Evolutionary conservation across 495 filamentous ascomycete genomes (phyloP).

Genomic region (Aspergillus asperescens): DNA sequence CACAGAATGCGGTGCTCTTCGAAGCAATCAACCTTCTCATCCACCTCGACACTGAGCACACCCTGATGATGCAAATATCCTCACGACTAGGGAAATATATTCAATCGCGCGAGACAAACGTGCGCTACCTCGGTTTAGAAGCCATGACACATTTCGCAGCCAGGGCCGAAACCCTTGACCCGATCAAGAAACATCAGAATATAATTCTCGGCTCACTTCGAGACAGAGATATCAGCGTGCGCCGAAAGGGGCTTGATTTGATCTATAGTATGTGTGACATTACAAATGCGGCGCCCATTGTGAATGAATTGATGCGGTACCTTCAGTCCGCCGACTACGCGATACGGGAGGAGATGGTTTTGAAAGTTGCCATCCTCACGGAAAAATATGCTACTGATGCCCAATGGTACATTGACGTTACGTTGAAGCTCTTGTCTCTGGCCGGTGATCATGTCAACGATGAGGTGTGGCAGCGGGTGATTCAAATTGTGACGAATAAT

Average conservation of each 20-base stretch:
- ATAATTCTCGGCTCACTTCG: slow-evolving; percentile 91
- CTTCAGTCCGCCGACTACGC: slow-evolving; percentile 95
- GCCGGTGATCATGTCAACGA: slow-evolving; percentile 98
- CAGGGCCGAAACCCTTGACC: slow-evolving; percentile 87
- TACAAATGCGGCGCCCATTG: slow-evolving; percentile 85
- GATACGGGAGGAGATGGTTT: slow-evolving; percentile 97
- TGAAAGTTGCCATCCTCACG: slow-evolving; percentile 97
- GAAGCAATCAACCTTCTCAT: slow-evolving; percentile 99
- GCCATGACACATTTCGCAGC: slow-evolving; percentile 99
- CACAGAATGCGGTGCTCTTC: slow-evolving; percentile 95
- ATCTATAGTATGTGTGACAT: slow-evolving; percentile 99
- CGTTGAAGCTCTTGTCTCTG: slow-evolving; percentile 87
- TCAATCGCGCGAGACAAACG: slow-evolving; percentile 93
- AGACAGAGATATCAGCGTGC: slow-evolving; percentile 94
- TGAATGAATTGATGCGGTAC: slow-evolving; percentile 89
- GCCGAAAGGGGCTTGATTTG: slow-evolving; percentile 90
- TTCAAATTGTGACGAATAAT: slow-evolving; percentile 99
- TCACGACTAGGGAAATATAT: slow-evolving; percentile 92
- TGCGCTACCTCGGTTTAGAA: slow-evolving; percentile 92
- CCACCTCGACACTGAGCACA: slow-evolving; percentile 94
- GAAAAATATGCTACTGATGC: slow-evolving; percentile 98
- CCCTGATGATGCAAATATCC: slow-evolving; percentile 96
- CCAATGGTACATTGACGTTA: slow-evolving; percentile 99
- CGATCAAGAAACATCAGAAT: slow-evolving; percentile 96
- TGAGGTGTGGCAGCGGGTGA: slow-evolving; percentile 98